These are phyloP conservation scores for Chaetomiaceae sp. DNA, from an alignment of 2,329 filamentous ascomycete species.

Conservation along the genomic window DNA sequence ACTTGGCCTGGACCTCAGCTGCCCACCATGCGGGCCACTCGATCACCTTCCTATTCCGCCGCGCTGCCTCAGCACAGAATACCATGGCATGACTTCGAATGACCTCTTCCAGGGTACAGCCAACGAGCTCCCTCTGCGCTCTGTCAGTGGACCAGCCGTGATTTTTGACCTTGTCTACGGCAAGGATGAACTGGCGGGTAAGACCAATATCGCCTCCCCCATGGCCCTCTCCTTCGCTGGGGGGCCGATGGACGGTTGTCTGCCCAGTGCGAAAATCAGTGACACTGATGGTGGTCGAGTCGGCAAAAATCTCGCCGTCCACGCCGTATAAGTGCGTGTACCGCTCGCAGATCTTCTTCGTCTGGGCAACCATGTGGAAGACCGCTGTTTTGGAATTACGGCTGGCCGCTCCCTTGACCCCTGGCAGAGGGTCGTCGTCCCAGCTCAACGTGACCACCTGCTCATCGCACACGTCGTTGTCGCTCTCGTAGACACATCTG, in stretches of 20 bases:
- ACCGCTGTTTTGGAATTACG: conserved; percentile 75
- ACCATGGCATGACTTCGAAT: conserved; percentile 89
- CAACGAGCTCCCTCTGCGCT: conserved; percentile 72
- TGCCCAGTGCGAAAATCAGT: conserved; percentile 63
- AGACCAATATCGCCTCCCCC: conserved; percentile 79
- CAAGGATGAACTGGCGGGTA: conserved; percentile 74
- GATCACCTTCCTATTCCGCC: conserved; percentile 63
- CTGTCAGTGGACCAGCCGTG: conserved; percentile 58
- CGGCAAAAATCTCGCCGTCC: conserved; percentile 78
- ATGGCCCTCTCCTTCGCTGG: conserved; percentile 54
- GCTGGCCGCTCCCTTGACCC: conserved; percentile 28
- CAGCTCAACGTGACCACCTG: conserved; percentile 84
- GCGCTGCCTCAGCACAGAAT: conserved; percentile 88
- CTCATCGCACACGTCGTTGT: conserved; percentile 92
- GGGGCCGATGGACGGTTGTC: conserved; percentile 54
- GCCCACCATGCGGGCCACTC: conserved; percentile 76
- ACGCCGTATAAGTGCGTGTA: conserved; percentile 84
- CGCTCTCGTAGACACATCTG: conserved; percentile 88
- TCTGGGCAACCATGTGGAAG: conserved; percentile 93
- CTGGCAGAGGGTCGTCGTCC: conserved; percentile 61
- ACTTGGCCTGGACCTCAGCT: conserved; percentile 40
- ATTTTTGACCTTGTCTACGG: conserved; percentile 74
- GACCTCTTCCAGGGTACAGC: conserved; percentile 79
- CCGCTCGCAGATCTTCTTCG: conserved; percentile 78
- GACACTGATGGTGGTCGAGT: conserved; percentile 70